Base-by-base conservation (phyloP, 2,329 filamentous ascomycete species). In the Nothophoma quercina region DNA sequence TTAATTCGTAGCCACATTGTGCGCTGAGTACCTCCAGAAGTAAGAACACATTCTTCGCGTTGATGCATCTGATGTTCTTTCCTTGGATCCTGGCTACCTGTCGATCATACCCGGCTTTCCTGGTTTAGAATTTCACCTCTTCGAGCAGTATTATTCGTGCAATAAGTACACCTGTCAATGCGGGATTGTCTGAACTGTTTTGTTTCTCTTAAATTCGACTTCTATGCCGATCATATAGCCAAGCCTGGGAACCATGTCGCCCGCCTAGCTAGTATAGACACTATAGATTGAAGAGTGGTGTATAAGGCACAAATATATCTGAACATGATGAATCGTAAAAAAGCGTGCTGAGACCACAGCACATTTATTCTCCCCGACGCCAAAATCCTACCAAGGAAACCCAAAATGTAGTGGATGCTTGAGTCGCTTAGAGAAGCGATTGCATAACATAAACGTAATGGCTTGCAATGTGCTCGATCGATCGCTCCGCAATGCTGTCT, bases 201-300 rank as follows among this genome's bases (percentile, higher is more conserved):
- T 45, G 32, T 41, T 19, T 30, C 19, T 46, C 32, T 34, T 22
- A 18, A 15, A 45, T 52, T 56, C 47, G 23, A 48, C 43, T 46
- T 58, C 53, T 47, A 48, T 52, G 51, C 43, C 52, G 26, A 51
- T 32, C 35, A 47, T 54, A 51, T 54, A 54, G 38, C 47, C 49
- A 46, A 42, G 19, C 30, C 36, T 32, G 34, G 33, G 15, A 34
- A 40, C 22, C 44, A 36, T 51, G 48, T 36, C 47, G 40, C 48
- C 30, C 45, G 44, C 51, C 63, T 55, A 56, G 30, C 32, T 46
- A 57, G 54, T 65, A 64, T 66, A 65, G 51, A 68, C 59, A 64
- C 60, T 64, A 65, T 53, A 55, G 38, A 56, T 54, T 49, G 44
- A 48, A 55, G 51, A 58, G 35, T 49, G 51, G 38, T 63, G 55